Base-by-base conservation (phyloP, 176 grass and related monocot genomes). In the Rhipidocladum racemiflorum region DNA sequence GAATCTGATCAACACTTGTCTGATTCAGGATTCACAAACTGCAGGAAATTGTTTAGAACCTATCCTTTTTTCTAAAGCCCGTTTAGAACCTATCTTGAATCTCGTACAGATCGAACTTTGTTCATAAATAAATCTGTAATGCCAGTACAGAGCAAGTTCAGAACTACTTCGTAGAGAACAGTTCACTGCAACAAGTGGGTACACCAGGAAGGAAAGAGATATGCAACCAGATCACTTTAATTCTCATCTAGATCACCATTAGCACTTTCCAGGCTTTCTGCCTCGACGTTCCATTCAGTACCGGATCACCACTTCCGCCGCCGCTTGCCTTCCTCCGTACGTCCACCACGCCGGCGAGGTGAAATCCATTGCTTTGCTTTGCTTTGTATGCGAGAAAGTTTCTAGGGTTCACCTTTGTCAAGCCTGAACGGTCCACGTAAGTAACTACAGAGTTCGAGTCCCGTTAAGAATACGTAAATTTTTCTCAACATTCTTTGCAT, bases 161-260 rank as follows among this genome's bases (percentile, higher is more conserved):
- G 42, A 57, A 24, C 55, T 34, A 39, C 38, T 39, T 39, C 39
- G 1, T 9, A 9, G 39, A 9, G 39, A 7, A 38, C 1, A 40
- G 39, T 15, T 62, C 51, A 9, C 14, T 5, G 45, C 38, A 36
- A 43, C 32, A 20, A 14, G 61, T 5, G 34, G 24, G 61, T 18
- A 30, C n/a, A 14, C 28, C 21, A 0, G 24, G 61, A 67, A 68
- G 23, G 62, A 54, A 45, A 85, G 53, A 16, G 70, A 75, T 21
- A 43, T 61, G 42, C 87, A 75, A 76, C 82, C 4, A 75, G n/a
- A 81, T 71, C 25, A 6, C 32, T 70, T 80, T 16, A 89, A 63
- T 85, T 63, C 39, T 6, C 76, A 20, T 70, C 55, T 20, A 21
- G 56, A 17, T 57, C 80, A 29, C 81, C 61, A 49, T 20, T 36